Evolutionary conservation across 352 stramenopile genomes (phyloP).

Genomic region (Elongisporangium senticosum): DNA sequence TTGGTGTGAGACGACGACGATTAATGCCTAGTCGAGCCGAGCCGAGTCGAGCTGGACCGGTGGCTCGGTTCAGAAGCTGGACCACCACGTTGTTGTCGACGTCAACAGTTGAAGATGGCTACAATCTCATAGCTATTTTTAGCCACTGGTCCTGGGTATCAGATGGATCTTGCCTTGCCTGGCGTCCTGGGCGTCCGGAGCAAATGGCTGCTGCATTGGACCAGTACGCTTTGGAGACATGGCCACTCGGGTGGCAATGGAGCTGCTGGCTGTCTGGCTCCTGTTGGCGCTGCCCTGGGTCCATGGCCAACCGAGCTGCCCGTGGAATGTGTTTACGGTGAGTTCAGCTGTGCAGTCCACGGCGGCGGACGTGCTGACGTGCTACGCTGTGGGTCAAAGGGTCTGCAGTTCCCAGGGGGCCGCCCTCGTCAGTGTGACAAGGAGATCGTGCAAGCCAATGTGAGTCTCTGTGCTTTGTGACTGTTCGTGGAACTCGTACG

Average conservation of each 20-base stretch:
- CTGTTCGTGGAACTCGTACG: not conserved
- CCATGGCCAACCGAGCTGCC: not conserved
- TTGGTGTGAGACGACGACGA: not conserved
- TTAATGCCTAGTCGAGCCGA: not conserved
- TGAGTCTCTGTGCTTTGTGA: not conserved
- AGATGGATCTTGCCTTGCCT: not conserved
- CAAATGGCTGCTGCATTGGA: not conserved
- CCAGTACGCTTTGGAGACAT: not conserved
- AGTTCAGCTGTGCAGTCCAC: not conserved
- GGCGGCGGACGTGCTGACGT: not conserved
- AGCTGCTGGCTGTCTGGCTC: not conserved
- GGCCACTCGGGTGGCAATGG: not conserved
- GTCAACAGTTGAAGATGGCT: not conserved
- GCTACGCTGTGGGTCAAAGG: not conserved
- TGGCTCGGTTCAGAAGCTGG: not conserved
- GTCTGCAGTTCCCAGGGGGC: not conserved
- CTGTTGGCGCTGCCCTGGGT: not conserved
- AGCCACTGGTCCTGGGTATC: not conserved
- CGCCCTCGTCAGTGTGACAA: not conserved
- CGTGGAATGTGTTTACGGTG: not conserved
- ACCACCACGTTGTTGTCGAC: not conserved
- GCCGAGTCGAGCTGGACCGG: not conserved
- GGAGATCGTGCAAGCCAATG: not conserved
- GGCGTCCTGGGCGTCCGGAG: not conserved
- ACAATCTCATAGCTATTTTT: not conserved